A percentile compares a stretch with the other conserved stretches of the same genome.
Conservation (phyloP, 1,284 basidiomycete species). For the Puccinia novopanici region DNA sequence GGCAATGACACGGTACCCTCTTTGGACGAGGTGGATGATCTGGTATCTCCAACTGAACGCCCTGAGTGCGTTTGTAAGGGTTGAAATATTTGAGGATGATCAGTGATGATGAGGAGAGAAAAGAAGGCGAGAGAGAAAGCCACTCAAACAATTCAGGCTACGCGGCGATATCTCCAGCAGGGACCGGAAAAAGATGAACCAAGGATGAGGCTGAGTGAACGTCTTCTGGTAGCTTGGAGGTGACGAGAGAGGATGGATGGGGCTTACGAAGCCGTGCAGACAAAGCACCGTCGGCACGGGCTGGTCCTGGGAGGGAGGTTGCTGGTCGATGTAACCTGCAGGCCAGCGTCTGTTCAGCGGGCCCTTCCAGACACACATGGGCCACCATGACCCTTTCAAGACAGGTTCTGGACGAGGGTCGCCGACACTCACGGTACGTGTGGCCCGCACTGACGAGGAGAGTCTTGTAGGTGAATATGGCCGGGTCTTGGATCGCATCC, state of each 20-base stretch:
- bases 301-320: neutral
- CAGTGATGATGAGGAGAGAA: neutral
- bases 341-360: neutral
- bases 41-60: slow-evolving; percentile 46
- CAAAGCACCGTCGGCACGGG: slow-evolving; percentile 23
- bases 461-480: slow-evolving; percentile 14
- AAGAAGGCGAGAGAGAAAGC: neutral
- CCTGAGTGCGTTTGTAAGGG: slow-evolving; percentile 7
- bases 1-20: slow-evolving; percentile 40
- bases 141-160: slow-evolving; percentile 38
- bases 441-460: neutral
- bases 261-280: slow-evolving; percentile 41
- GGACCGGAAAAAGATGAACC: neutral
- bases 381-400: neutral
- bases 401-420: neutral
- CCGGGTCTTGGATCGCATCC: neutral
- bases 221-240: neutral
- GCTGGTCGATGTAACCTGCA: slow-evolving; percentile 42
- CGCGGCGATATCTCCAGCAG: neutral
- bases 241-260: neutral
- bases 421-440: slow-evolving; percentile 15
- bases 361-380: neutral
- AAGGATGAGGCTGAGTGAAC: no score
- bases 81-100: no score
- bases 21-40: slow-evolving; percentile 13